A percentile compares a stretch with the other conserved stretches of the same genome.
phyloP scores from a whole-genome alignment of 2,329 filamentous ascomycete genomes.

The Fonsecaea monophora region DNA sequence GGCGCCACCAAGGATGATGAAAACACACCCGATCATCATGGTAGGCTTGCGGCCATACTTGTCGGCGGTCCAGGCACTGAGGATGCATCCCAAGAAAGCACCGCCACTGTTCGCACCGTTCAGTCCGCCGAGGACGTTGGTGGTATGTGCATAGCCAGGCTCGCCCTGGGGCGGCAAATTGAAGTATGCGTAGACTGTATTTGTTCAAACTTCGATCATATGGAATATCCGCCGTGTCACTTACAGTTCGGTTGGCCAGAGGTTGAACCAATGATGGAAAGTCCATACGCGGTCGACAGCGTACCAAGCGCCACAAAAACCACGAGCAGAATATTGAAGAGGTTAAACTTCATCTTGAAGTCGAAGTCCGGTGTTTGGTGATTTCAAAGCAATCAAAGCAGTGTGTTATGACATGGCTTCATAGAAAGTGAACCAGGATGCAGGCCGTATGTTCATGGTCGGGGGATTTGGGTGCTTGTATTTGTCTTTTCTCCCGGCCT shows the following conservation, averaged over 20 bases:
- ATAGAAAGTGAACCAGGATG: too few species aligned
- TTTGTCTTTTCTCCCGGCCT: too few species aligned
- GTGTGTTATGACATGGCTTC: too few species aligned
- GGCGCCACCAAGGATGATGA: constrained; percentile 43
- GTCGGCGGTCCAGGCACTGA: constrained; percentile 48
- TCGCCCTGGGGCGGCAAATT: constrained; percentile 47
- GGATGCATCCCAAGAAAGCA: constrained; percentile 46
- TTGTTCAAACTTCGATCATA: neutral
- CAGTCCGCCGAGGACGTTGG: constrained; percentile 53
- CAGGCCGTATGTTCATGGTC: too few species aligned
- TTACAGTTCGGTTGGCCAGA: constrained; percentile 57
- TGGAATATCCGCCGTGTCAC: neutral
- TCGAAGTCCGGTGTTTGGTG: neutral
- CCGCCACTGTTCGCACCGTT: constrained; percentile 55
- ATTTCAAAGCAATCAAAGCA: too few species aligned
- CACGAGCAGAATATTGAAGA: constrained; percentile 46
- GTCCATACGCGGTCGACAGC: constrained; percentile 45
- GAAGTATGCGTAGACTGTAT: constrained; percentile 50
- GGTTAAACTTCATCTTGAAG: constrained; percentile 38
- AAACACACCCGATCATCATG: constrained; percentile 42
- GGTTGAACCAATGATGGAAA: constrained; percentile 51
- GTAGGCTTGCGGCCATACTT: constrained; percentile 50
- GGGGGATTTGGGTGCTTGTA: too few species aligned
- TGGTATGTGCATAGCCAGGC: constrained; percentile 51
- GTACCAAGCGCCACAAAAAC: constrained; percentile 46